phyloP scores from a whole-genome alignment of 331 rosid species.

The Spiraea crenata region DNA sequence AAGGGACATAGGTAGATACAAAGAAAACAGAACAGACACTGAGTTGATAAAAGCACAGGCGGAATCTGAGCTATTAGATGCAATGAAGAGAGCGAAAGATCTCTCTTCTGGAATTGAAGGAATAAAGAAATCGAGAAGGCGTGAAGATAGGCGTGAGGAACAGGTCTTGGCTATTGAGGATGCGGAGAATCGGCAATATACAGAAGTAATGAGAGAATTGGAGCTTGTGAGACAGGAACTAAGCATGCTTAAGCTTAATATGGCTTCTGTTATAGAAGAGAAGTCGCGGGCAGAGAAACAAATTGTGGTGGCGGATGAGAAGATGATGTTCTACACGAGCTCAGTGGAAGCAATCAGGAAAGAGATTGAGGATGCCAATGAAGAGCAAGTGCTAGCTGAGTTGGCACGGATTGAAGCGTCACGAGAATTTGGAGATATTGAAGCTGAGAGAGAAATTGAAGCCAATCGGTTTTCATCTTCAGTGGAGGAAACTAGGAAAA shows the following conservation, averaged over 20 bases:
- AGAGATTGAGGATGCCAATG: slow-evolving; percentile 70
- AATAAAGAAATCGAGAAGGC: slow-evolving; percentile 33
- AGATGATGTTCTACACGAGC: slow-evolving; percentile 32
- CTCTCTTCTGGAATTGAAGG: slow-evolving; percentile 49
- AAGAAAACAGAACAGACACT: slow-evolving; percentile 46
- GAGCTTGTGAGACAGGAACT: slow-evolving; percentile 61
- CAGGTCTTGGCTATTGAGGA: slow-evolving; percentile 14
- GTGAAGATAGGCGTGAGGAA: slow-evolving; percentile 3
- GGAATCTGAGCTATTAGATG: slow-evolving; percentile 49
- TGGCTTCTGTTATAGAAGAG: slow-evolving; percentile 60
- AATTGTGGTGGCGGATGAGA: slow-evolving; percentile 41
- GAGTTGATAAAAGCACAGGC: slow-evolving; percentile 55
- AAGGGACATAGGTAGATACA: slow-evolving; percentile 51
- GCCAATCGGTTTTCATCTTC: slow-evolving; percentile 35
- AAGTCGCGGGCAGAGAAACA: slow-evolving; percentile 52
- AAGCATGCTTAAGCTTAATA: slow-evolving; percentile 70
- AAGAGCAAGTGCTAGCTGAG: slow-evolving; percentile 83
- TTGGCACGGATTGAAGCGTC: slow-evolving; percentile 84
- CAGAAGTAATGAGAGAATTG: slow-evolving; percentile 60
- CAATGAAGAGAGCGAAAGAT: slow-evolving; percentile 41
- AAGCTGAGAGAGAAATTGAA: slow-evolving; percentile 52
- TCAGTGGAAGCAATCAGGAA: slow-evolving; percentile 47
- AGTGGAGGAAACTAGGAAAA: slow-evolving; percentile 45
- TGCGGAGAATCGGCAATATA: slow-evolving; percentile 41
- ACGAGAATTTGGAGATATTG: slow-evolving; percentile 58